A percentile compares a stretch with the other conserved stretches of the same genome.
Evolutionary conservation across 768 basidiomycete genomes (phyloP).

Genomic region (Lactarius sp.): DNA sequence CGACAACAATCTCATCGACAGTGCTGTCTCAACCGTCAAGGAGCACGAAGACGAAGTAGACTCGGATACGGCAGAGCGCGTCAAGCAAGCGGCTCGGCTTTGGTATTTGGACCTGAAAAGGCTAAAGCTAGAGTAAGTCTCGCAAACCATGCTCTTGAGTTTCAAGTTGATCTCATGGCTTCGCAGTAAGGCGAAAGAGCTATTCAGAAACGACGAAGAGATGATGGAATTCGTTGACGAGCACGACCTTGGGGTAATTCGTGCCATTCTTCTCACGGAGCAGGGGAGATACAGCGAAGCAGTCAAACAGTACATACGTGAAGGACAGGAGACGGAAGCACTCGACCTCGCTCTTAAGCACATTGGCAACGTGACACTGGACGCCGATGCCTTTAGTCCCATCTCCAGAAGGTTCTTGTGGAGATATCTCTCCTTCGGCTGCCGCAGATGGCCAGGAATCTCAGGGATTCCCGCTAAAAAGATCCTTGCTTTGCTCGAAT

Average conservation of each 20-base stretch:
- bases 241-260: conserved; percentile 46
- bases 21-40: conserved; percentile 8
- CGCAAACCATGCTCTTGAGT: not conserved
- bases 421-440: conserved; percentile 26
- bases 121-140: conserved; percentile 15
- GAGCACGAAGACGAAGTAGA: conserved; percentile 1
- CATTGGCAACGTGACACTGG: not conserved
- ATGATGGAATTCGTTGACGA: conserved; percentile 54
- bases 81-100: conserved; percentile 6
- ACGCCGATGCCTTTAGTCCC: conserved; percentile 29
- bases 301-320: conserved; percentile 45
- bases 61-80: conserved; percentile 11
- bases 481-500: not conserved
- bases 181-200: conserved; percentile 40
- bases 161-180: not conserved
- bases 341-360: conserved; percentile 43
- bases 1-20: conserved; percentile 16
- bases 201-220: conserved; percentile 50
- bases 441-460: conserved; percentile 9
- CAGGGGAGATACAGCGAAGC: conserved; percentile 45
- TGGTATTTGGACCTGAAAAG: conserved; percentile 7
- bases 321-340: conserved; percentile 46
- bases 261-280: conserved; percentile 40
- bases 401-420: conserved; percentile 39
- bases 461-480: not conserved